Evolutionary conservation across 768 basidiomycete species (phyloP).

Genomic region (Mycena indigotica): DNA sequence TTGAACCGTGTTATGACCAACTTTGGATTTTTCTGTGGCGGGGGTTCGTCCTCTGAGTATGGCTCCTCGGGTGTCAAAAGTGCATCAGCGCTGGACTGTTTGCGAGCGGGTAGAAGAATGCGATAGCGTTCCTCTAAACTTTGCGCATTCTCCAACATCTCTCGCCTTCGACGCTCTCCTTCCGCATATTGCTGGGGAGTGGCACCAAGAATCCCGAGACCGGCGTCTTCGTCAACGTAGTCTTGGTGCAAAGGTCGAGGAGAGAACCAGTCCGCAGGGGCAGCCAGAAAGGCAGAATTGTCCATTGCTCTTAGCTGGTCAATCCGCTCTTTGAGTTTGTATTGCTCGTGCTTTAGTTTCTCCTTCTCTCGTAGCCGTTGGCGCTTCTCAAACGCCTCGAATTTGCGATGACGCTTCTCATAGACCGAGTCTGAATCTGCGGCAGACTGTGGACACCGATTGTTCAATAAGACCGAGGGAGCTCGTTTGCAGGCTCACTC

Average conservation of each 20-base stretch:
- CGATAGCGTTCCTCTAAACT: slow-evolving; percentile 73
- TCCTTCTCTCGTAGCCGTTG: slow-evolving; percentile 87
- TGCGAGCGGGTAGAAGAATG: slow-evolving; percentile 66
- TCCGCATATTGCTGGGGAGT: slow-evolving; percentile 44
- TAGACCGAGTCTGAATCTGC: slow-evolving; percentile 78
- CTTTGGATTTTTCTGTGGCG: slow-evolving; percentile 11
- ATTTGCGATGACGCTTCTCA: slow-evolving; percentile 81
- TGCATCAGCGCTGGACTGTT: slow-evolving; percentile 32
- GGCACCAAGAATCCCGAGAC: slow-evolving; percentile 38
- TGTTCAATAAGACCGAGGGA: neutral
- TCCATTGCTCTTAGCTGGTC: slow-evolving; percentile 82
- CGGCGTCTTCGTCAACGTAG: slow-evolving; percentile 31
- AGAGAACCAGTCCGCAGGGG: slow-evolving; percentile 64
- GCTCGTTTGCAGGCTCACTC: neutral
- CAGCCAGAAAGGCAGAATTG: slow-evolving; percentile 61
- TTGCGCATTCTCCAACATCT: slow-evolving; percentile 73
- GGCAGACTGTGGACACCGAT: slow-evolving; percentile 44
- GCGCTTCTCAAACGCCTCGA: slow-evolving; percentile 84
- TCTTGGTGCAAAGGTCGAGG: slow-evolving; percentile 27
- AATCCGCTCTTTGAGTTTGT: slow-evolving; percentile 87
- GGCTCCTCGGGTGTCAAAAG: too few relatives aligned
- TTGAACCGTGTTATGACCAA: slow-evolving; percentile 23
- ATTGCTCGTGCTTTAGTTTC: slow-evolving; percentile 88
- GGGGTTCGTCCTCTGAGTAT: slow-evolving; percentile 34
- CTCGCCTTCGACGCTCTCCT: slow-evolving; percentile 72